Conservation (phyloP, 129 eudicot genomes). For the Tagetes patula region DNA sequence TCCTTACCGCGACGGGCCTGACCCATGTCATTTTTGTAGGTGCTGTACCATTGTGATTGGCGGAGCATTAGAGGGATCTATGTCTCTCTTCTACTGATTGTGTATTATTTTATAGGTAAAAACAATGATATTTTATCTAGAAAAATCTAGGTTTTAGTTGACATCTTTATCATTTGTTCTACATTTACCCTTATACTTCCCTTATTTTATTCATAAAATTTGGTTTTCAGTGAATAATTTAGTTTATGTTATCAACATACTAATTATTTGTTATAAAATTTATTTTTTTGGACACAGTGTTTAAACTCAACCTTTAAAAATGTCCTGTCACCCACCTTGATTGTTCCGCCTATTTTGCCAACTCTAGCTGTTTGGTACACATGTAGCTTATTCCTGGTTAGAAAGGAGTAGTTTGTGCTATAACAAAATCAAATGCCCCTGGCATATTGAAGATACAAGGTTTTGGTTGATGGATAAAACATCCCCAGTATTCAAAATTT, state of each 20-base stretch:
- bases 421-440: not conserved
- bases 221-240: not conserved
- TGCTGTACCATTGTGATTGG: constrained; percentile 77
- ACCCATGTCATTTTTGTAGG: constrained; percentile 44
- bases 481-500: not conserved
- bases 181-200: constrained; percentile 7
- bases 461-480: not conserved
- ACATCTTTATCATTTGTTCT: not conserved
- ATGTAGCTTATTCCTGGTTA: not conserved
- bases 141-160: not conserved
- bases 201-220: not conserved
- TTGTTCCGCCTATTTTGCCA: not conserved
- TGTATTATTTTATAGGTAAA: constrained; percentile 83
- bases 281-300: not conserved
- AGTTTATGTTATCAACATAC: not conserved
- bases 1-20: constrained; percentile 4
- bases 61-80: constrained; percentile 45
- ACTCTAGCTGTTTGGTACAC: not conserved
- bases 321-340: not conserved
- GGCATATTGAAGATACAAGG: not conserved
- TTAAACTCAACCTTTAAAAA: not conserved
- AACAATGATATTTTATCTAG: not conserved
- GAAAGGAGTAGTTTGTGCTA: not conserved
- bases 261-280: not conserved
- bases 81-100: constrained; percentile 62